Evolutionary conservation across 2,329 filamentous ascomycete species (phyloP), one percentile per base, ranked within the genome.

Genomic region (Ilyonectria mors-panacis): DNA sequence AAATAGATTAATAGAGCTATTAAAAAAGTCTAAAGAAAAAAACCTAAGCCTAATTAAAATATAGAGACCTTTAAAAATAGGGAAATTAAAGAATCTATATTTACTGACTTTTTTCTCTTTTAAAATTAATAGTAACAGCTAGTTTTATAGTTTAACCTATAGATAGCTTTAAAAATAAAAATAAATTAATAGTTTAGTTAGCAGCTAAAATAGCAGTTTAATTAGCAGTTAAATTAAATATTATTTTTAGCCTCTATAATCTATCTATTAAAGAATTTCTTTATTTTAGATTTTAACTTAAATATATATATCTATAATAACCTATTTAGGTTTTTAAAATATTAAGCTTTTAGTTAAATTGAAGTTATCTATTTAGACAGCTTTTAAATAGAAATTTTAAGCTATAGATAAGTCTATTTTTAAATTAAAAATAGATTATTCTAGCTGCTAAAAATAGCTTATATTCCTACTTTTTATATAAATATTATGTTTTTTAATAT

Each of bases 271-370:
- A 63, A 26, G 30, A 39, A 63, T 39, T 63, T 30, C 28, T 63
- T 63, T 39, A 50, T 63, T 19, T 42, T 63, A 26, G 19, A 56
- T 37, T 63, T 30, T 30, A 12, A 42, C 1, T 63, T 23, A 39
- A n/a, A 56, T 15, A 63, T 17, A 45, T n/a, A 63, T 28, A 63
- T 63, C 15, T 63, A n/a, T 35, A 57, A 63, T 33, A 63, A 57
- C 33, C 44, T 57, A 50, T 30, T 6, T n/a, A n/a, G 45, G 28
- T 26, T 59, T 6, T 1, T 39, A 19, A 23, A 39, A 28, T 59
- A 59, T 51, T 17, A 51, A 23, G 19, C 45, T 28, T 33, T 6
- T 48, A 26, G 30, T 5, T 4, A 33, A 5, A 44, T 35, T 8
- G 23, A 63, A 23, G 51, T 28, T 17, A 57, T 63, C 21, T 51